Evolutionary conservation across 148 eudicot species (phyloP), one percentile per base, ranked within the genome.

Genomic region (Linanthus parryae): DNA sequence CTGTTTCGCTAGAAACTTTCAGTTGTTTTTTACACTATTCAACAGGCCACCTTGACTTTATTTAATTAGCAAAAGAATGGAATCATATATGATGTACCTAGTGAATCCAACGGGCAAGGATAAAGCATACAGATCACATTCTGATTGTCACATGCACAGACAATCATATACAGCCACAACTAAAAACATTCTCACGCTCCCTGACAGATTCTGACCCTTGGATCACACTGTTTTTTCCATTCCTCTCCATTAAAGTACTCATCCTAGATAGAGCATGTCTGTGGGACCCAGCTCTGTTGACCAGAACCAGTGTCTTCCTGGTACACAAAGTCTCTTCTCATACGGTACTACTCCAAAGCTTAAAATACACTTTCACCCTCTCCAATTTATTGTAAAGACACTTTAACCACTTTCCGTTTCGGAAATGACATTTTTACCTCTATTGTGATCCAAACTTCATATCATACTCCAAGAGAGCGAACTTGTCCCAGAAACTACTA

Each of bases 251-350:
- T 13, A 61, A 63, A 57, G 33, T 15, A 24, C 30, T 44, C 20
- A 37, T 45, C 44, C 38, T 30, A 55, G 58, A 55, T 63, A 45
- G n/a, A 45, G 36, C 42, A 37, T 63, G 67, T 63, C 61, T 47
- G 67, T 63, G 67, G 61, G 52, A 11, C 54, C 60, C 9, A 33
- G 20, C 44, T 20, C 17, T 63, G 54, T 63, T 63, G 67, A 63
- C 67, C 67, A 63, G 38, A 47, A 40, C 21, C 39, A 60, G 28
- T 18, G 11, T 54, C 45, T 19, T 18, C 34, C 43, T 29, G 19
- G n/a, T 4, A 14, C 2, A 5, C 4, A 3, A 12, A 3, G 13
- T 19, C 36, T 13, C 13, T 20, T 20, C 29, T 17, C 23, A 5
- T 20, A 22, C 14, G 10, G 35, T 22, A n/a, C 26, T 36, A 10